Base-by-base conservation (phyloP, 192 early-diverging fungal species). In the Phlyctochytrium bullatum region DNA sequence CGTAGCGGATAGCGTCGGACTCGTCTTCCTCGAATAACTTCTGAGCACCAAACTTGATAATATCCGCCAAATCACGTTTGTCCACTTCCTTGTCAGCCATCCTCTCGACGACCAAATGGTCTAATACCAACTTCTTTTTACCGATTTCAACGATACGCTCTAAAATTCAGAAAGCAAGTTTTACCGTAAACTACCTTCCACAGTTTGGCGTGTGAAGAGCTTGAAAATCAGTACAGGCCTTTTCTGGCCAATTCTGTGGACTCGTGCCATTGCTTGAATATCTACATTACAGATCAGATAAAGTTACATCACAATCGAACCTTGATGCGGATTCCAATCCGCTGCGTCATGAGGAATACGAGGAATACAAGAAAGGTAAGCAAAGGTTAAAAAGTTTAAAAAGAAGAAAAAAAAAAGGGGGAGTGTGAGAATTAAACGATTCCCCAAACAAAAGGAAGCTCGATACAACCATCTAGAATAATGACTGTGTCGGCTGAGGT, bases 191-290 rank as follows among this genome's bases (percentile, higher is more conserved):
- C 63, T 75, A 80, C 80, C 80, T 78, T 90, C 88, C 2, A 85
- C 81, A 29, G 83, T 83, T 51, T 80, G 73, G 6, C 86, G 72
- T 0, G 86, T 87, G 68, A 89, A 83, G 34, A 92, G 80, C 34
- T 82, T 83, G 61, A 88, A 83, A 1, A 90, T 85, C 25, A 69
- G 59, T n/a, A 92, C 88, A 32, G 80, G 81, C 20, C 76, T 80
- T 50, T 71, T 83, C 75, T 92, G 90, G 0, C 90, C 90, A 16
- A 91, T 89, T 30, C 90, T 79, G 70, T 92, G 84, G 2, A 88
- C 90, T 20, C 90, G 78, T 52, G 84, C 81, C 28, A 91, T 76
- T 0, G 90, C 90, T 68, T 92, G 90, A 60, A 87, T 74, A 65
- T 91, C 90, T 67, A 3, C 6, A 73, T 69, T 23, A 17, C 27